Evolutionary conservation across 331 rosid species (phyloP).

Genomic region (Telfairia occidentalis): DNA sequence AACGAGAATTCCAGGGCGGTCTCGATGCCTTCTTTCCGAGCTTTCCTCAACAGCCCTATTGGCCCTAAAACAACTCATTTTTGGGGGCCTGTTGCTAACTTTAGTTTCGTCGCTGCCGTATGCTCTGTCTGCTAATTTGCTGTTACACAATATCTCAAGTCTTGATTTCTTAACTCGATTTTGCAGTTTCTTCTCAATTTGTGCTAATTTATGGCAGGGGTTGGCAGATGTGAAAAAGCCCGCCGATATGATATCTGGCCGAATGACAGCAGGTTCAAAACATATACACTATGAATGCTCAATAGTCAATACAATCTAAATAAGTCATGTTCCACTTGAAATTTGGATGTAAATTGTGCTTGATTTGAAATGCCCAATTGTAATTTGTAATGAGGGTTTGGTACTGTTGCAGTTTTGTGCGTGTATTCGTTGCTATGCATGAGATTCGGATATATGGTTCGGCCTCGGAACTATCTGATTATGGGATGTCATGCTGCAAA

Average conservation of each 20-base stretch:
- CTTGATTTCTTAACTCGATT: background rate
- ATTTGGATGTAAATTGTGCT: background rate
- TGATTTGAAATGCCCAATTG: background rate
- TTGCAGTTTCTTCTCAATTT: background rate
- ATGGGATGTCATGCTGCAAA: constrained; percentile 80
- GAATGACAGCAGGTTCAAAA: constrained; percentile 74
- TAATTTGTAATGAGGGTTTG: background rate
- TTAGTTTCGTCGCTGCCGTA: constrained; percentile 94
- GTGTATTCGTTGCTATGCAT: constrained; percentile 33
- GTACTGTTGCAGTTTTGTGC: background rate
- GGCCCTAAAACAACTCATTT: constrained; percentile 96
- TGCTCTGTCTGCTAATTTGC: constrained; percentile 12
- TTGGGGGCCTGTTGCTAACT: constrained; percentile 98
- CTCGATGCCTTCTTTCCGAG: constrained; percentile 67
- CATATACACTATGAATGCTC: background rate
- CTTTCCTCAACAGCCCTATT: constrained; percentile 79
- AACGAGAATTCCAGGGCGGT: background rate
- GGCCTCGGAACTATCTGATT: constrained; percentile 86
- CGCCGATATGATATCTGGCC: constrained; percentile 92
- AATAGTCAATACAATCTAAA: too few species aligned
- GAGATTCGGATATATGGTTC: constrained; percentile 99
- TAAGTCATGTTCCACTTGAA: background rate
- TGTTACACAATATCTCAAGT: background rate
- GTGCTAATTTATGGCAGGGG: constrained; percentile 34
- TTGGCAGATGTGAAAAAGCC: constrained; percentile 82